Conservation (phyloP, 163 green algal species). For the Trebouxia gelatinosa region DNA sequence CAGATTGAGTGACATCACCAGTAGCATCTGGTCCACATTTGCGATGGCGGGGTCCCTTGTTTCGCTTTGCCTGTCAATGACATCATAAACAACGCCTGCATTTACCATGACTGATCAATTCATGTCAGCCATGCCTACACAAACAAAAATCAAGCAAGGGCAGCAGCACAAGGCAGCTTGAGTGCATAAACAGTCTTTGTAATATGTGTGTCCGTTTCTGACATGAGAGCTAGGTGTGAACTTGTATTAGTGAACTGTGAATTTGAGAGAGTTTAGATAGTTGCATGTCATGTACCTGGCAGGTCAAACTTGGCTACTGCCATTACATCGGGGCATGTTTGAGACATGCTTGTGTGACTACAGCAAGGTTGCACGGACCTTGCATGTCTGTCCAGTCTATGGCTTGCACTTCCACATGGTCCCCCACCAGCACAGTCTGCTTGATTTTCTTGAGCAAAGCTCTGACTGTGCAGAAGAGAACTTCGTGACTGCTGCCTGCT, state of each 20-base stretch:
- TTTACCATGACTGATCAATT: background rate
- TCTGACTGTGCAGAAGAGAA: conserved; percentile 85
- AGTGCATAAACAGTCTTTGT: background rate
- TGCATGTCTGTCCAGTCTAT: conserved; percentile 60
- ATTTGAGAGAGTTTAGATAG: background rate
- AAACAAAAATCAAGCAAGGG: conserved; percentile 15
- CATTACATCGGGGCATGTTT: background rate
- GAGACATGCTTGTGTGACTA: background rate
- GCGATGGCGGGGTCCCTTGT: conserved; percentile 81
- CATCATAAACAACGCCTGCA: conserved; percentile 63
- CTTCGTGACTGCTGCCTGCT: background rate
- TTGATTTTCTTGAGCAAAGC: conserved; percentile 92
- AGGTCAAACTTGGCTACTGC: background rate
- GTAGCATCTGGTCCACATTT: conserved; percentile 83
- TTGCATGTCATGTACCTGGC: background rate
- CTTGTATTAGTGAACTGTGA: no score
- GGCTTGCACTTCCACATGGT: conserved; percentile 57
- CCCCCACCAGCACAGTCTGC: conserved; percentile 84
- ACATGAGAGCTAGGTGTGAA: no score
- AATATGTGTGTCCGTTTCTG: background rate
- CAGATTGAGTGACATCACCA: conserved; percentile 72
- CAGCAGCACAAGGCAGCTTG: background rate
- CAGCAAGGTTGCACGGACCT: conserved; percentile 36
- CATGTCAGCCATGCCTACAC: background rate
- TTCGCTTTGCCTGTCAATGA: conserved; percentile 62